A percentile compares a stretch with the other conserved stretches of the same genome.
Conservation (phyloP, 148 eudicot species). For the Diospyros kaki region DNA sequence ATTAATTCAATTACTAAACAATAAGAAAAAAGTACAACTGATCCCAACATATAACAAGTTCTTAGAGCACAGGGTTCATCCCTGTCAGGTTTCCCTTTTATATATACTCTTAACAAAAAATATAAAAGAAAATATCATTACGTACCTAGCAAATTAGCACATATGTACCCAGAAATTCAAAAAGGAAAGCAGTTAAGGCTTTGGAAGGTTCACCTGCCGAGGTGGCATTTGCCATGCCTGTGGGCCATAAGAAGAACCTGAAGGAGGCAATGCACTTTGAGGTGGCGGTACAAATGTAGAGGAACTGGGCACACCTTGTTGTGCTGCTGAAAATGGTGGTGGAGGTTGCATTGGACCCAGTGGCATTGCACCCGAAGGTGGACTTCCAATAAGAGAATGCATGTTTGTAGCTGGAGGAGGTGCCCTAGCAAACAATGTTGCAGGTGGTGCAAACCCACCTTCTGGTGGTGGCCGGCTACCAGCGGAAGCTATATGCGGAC, state of each 20-base stretch:
- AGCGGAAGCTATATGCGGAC: slow-evolving; percentile 53
- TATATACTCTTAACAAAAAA: background rate
- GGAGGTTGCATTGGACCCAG: slow-evolving; percentile 39
- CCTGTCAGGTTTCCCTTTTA: background rate
- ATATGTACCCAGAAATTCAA: no score
- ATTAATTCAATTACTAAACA: background rate
- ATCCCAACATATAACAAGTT: slow-evolving; percentile 1
- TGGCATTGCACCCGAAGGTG: slow-evolving; percentile 26
- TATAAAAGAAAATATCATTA: no score
- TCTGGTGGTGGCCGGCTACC: slow-evolving; percentile 45
- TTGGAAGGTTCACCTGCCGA: slow-evolving; percentile 46
- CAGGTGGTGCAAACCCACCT: slow-evolving; percentile 43
- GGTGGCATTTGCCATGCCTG: slow-evolving; percentile 56
- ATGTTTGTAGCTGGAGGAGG: slow-evolving; percentile 40
- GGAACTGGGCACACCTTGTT: slow-evolving; percentile 28
- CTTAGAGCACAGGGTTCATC: background rate
- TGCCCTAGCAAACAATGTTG: slow-evolving; percentile 29
- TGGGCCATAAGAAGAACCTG: slow-evolving; percentile 59
- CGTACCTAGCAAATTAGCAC: no score
- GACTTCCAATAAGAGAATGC: slow-evolving; percentile 50
- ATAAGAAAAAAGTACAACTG: background rate
- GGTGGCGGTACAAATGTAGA: slow-evolving; percentile 42
- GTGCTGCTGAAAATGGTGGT: slow-evolving; percentile 37
- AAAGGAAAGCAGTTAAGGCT: no score
- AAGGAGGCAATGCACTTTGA: slow-evolving; percentile 41